Evolutionary conservation across 1,139 yeast species (phyloP), one percentile per base, ranked within the genome.

Genomic region (Yamadazyma aaseri): DNA sequence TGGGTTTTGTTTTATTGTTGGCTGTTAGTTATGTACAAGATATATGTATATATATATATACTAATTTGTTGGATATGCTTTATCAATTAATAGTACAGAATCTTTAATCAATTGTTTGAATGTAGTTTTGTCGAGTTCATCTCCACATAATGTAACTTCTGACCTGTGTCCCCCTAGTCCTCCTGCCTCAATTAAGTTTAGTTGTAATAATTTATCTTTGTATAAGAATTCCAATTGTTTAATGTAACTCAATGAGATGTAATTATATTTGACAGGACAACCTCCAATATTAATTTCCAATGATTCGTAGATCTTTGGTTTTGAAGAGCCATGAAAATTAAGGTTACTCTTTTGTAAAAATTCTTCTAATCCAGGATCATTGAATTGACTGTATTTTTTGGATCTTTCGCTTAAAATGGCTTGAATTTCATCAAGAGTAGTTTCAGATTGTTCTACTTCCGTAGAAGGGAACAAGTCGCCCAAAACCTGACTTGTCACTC

Each of bases 131-230:
- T 41, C 45, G 24, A 55, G 36, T 17, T 54, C 56, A 25, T 65
- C 69, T 5, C 75, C 71, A 12, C 72, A 65, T 28, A 76, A 49
- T 39, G 62, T 63, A 8, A 76, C 65, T 44, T 78, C 84, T 14
- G 63, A 42, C 32, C 63, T 56, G 26, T 76, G 56, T 0, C 83
- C 84, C 3, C 81, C 81, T 27, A 73, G 55, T 10, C 63, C 53
- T 1, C 83, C 84, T 2, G 82, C 81, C 43, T 79, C 82, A 12
- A 73, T 61, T n/a, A 66, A 50, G 36, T 69, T 64, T 35, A 72
- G 58, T 44, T 74, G 77, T 9, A 76, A 56, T 32, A 68, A 49
- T 22, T 63, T 56, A 4, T 47, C 52, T 13, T 45, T 47, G 39
- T 52, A 70, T 17, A 49, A 45, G 35, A 74, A 64, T 36, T 69